Conservation (phyloP, 352 stramenopile species). For the Halophytophthora polymorphica region DNA sequence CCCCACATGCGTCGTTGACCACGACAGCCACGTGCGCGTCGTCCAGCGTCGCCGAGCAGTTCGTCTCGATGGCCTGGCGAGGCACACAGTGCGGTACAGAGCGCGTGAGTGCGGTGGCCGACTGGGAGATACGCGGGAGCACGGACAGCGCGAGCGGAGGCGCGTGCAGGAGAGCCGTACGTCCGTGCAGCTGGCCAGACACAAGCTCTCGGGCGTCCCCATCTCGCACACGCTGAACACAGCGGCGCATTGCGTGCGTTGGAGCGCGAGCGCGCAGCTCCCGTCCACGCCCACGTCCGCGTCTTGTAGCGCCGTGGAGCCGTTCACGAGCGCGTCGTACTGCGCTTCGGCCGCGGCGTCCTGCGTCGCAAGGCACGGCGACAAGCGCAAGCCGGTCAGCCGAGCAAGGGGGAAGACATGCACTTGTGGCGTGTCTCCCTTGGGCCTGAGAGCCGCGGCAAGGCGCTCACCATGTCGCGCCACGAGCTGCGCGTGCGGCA, state of each 20-base stretch:
- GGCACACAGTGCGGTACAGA: background rate
- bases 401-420: background rate
- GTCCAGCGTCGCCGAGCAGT: conserved; percentile 33
- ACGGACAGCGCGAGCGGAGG: background rate
- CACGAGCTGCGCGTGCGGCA: conserved; percentile 50
- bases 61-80: conserved; percentile 25
- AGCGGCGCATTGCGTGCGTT: conserved; percentile 48
- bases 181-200: conserved; percentile 39
- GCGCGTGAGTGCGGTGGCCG: background rate
- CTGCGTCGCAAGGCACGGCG: conserved; percentile 10
- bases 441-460: too few relatives aligned
- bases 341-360: conserved; percentile 33
- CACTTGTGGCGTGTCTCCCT: too few relatives aligned
- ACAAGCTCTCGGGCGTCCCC: conserved; percentile 55
- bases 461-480: conserved; percentile 34
- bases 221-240: conserved; percentile 74
- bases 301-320: background rate
- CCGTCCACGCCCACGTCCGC: conserved; percentile 4
- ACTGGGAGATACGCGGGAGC: too few relatives aligned
- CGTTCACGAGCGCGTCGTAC: conserved; percentile 34
- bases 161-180: conserved; percentile 2
- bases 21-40: conserved; percentile 7
- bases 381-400: background rate
- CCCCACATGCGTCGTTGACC: conserved; percentile 31
- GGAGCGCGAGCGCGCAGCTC: conserved; percentile 37